Evolutionary conservation across 1,139 yeast genomes (phyloP).

Genomic region (Yamadazyma siamensis): DNA sequence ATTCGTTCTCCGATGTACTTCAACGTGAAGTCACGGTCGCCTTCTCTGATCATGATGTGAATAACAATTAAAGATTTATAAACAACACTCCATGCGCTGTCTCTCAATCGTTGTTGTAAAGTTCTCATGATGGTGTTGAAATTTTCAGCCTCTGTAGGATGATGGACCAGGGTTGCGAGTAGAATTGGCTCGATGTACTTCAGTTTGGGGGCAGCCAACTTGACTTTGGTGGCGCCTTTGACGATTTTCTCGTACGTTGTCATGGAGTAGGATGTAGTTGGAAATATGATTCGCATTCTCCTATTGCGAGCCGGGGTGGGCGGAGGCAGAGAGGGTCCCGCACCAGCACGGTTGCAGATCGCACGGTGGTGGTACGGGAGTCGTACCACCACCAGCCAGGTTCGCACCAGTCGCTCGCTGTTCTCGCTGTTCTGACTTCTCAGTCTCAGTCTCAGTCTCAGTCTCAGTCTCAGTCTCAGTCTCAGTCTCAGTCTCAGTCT

Average conservation of each 20-base stretch:
- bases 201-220: constrained; percentile 96
- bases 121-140: constrained; percentile 68
- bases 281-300: too few species aligned
- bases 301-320: too few species aligned
- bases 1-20: constrained; percentile 58
- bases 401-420: too few species aligned
- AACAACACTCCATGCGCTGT: constrained; percentile 86
- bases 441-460: too few species aligned
- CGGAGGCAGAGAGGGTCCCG: too few species aligned
- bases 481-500: too few species aligned
- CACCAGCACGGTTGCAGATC: too few species aligned
- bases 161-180: constrained; percentile 59
- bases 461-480: too few species aligned
- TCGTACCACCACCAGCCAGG: too few species aligned
- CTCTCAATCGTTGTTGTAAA: constrained; percentile 59
- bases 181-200: constrained; percentile 92
- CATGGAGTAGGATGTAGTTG: constrained; percentile 21
- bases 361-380: too few species aligned
- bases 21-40: constrained; percentile 70
- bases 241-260: constrained; percentile 47
- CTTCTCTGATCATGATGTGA: constrained; percentile 91
- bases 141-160: constrained; percentile 46
- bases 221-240: constrained; percentile 48
- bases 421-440: too few species aligned
- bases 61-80: constrained; percentile 80